Evolutionary conservation across 768 basidiomycete genomes (phyloP).

Genomic region (Tylopilus sp.): DNA sequence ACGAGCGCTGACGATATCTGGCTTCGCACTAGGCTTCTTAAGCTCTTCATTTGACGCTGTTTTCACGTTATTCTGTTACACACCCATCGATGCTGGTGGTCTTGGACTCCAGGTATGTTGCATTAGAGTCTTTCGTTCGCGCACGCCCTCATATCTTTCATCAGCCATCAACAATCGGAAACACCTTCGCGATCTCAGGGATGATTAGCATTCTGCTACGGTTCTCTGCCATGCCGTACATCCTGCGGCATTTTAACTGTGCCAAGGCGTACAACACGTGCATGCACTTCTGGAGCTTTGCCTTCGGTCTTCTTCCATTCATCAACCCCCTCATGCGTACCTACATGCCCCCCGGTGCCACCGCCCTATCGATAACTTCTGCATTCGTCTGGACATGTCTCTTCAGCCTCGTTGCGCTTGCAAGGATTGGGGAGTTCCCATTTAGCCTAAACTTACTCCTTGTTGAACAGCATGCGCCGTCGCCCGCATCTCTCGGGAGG

Average conservation of each 20-base stretch:
- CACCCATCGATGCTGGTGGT: conserved; percentile 50
- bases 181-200: not conserved
- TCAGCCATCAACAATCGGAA: not conserved
- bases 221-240: not conserved
- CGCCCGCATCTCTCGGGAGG: not conserved
- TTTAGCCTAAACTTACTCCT: not conserved
- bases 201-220: not conserved
- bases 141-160: not conserved
- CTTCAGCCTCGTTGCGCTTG: not conserved
- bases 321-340: not conserved
- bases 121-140: no score
- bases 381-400: not conserved
- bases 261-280: not conserved
- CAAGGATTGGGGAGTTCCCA: not conserved
- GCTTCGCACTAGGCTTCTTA: conserved; percentile 47
- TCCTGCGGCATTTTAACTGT: not conserved
- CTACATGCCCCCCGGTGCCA: no score
- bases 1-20: conserved; percentile 47
- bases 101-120: conserved; percentile 53
- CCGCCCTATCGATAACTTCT: no score
- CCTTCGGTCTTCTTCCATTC: not conserved
- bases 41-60: conserved; percentile 56
- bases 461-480: not conserved
- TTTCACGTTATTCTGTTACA: conserved; percentile 61
- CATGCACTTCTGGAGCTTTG: not conserved